These are phyloP conservation scores for Filobasidium floriforme DNA, from an alignment of 768 basidiomycete species.

Conservation along the genomic window DNA sequence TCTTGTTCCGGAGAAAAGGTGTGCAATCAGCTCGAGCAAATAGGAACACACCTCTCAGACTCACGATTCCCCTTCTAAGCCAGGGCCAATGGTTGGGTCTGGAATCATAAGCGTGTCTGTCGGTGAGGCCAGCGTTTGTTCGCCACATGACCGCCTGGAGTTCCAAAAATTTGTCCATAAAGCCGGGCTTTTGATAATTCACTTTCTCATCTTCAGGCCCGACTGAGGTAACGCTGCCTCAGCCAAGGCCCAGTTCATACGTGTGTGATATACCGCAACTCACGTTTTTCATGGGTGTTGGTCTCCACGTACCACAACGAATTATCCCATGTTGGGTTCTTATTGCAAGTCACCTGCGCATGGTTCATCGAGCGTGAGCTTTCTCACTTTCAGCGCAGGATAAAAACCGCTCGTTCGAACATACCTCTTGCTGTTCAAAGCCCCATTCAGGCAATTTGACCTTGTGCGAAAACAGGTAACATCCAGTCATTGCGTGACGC, in stretches of 20 bases:
- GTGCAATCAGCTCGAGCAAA: too few relatives aligned
- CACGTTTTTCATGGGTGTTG: constrained; percentile 62
- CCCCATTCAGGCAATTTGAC: constrained; percentile 97
- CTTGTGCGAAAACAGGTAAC: constrained; percentile 96
- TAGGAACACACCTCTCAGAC: constrained; percentile 32
- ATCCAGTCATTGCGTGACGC: constrained; percentile 76
- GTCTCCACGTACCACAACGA: constrained; percentile 94
- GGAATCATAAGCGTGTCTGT: constrained; percentile 89
- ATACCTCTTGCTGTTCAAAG: constrained; percentile 88
- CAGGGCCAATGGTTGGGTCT: constrained; percentile 88
- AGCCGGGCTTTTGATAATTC: constrained; percentile 84
- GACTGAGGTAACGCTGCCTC: constrained; percentile 50
- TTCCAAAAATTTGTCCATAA: constrained; percentile 83
- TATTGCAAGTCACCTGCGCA: constrained; percentile 79
- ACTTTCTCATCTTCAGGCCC: constrained; percentile 65
- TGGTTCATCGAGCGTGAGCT: neutral
- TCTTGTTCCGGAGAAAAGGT: constrained; percentile 49
- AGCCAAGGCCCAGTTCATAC: neutral
- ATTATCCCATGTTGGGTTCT: constrained; percentile 81
- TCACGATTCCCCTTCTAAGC: constrained; percentile 81
- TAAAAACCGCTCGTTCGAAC: neutral
- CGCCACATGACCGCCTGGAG: constrained; percentile 93
- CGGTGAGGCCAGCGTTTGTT: constrained; percentile 91
- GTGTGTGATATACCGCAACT: constrained; percentile 40
- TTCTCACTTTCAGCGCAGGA: too few relatives aligned